Evolutionary conservation across 2,329 filamentous ascomycete species (phyloP).

Genomic region (Tolypocladium nubicola): DNA sequence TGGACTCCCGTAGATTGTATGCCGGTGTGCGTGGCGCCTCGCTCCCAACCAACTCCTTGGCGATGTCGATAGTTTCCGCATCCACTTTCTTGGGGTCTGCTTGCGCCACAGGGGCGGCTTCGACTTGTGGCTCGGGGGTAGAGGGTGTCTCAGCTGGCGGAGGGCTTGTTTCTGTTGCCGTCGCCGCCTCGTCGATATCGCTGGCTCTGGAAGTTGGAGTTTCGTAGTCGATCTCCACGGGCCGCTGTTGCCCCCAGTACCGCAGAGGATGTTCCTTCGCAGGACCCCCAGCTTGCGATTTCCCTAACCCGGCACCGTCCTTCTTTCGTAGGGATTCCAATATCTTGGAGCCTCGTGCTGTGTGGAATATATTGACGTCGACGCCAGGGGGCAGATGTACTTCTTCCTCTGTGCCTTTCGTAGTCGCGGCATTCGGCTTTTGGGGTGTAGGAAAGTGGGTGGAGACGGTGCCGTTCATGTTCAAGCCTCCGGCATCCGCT

Average conservation of each 20-base stretch:
- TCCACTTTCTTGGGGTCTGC: slow-evolving; percentile 1
- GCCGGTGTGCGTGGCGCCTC: slow-evolving; percentile 11
- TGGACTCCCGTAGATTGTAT: slow-evolving; percentile 77
- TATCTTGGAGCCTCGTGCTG: slow-evolving; percentile 32
- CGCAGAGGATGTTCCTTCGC: slow-evolving; percentile 27
- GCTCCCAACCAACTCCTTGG: slow-evolving; percentile 13
- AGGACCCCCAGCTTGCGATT: slow-evolving; percentile 7
- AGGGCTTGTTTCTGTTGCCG: background rate
- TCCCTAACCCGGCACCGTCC: slow-evolving; percentile 3
- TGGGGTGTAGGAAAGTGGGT: background rate
- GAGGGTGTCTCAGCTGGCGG: slow-evolving; percentile 1
- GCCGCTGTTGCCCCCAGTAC: slow-evolving; percentile 19
- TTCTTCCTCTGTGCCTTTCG: slow-evolving; percentile 10
- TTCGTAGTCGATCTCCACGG: slow-evolving; percentile 6
- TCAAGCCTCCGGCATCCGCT: background rate
- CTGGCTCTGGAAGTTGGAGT: background rate
- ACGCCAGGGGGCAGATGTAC: slow-evolving; percentile 28
- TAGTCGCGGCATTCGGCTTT: slow-evolving; percentile 1
- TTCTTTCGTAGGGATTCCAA: slow-evolving; percentile 25
- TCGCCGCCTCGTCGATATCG: background rate
- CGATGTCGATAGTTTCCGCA: slow-evolving; percentile 8
- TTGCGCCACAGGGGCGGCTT: background rate
- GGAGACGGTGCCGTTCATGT: background rate
- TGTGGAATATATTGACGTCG: slow-evolving; percentile 39
- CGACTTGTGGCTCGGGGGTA: background rate